phyloP scores from a whole-genome alignment of 768 basidiomycete genomes.

The Lactifluus piperatus region DNA sequence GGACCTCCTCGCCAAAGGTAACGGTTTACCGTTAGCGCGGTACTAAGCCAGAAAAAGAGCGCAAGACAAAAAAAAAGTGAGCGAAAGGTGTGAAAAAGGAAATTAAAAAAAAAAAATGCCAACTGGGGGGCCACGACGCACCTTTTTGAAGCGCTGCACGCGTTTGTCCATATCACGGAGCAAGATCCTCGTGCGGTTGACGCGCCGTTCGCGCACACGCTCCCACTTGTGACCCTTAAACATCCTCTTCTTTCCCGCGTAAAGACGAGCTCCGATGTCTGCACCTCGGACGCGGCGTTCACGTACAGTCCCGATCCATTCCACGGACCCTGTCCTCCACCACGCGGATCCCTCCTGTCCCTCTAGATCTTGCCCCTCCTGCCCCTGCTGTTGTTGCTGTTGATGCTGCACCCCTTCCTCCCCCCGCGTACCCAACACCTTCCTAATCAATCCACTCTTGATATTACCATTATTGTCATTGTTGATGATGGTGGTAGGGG shows the following conservation, averaged over 20 bases:
- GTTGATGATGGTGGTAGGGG: too few relatives aligned
- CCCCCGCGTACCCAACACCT: background rate
- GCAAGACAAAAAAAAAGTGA: background rate
- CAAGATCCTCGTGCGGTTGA: constrained; percentile 42
- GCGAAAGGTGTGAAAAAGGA: background rate
- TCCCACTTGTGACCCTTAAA: constrained; percentile 94
- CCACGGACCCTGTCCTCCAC: constrained; percentile 25
- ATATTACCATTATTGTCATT: background rate
- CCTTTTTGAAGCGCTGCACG: constrained; percentile 57
- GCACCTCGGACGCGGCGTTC: constrained; percentile 34
- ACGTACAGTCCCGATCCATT: constrained; percentile 24
- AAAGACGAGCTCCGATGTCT: constrained; percentile 54
- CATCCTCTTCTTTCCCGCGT: constrained; percentile 73
- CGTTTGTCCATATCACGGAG: constrained; percentile 65
- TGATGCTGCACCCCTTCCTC: too few relatives aligned
- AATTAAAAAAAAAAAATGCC: background rate
- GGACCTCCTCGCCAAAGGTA: constrained; percentile 14
- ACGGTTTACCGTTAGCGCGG: constrained; percentile 14
- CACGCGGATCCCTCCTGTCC: background rate
- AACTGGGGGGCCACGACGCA: too few relatives aligned
- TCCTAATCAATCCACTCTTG: background rate
- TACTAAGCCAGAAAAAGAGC: constrained; percentile 6
- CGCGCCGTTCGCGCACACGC: constrained; percentile 41
- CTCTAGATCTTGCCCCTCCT: too few relatives aligned
- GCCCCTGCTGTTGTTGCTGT: too few relatives aligned